Evolutionary conservation across 2,329 filamentous ascomycete genomes (phyloP).

Genomic region (Acarospora socialis): DNA sequence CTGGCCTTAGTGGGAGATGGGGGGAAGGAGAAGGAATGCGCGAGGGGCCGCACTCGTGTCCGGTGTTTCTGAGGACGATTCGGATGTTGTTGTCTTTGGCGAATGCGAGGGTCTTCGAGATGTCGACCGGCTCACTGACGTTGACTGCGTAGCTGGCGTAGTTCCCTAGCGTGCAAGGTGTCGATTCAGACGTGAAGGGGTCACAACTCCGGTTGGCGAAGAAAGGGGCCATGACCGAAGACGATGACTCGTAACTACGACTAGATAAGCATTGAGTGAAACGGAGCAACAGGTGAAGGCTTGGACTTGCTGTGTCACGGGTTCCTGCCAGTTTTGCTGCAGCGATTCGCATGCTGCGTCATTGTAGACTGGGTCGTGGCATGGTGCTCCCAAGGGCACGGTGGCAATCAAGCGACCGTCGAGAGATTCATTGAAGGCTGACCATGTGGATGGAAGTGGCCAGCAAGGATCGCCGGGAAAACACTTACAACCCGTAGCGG

Average conservation of each 20-base stretch:
- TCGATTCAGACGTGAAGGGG: constrained; percentile 21
- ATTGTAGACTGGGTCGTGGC: constrained; percentile 37
- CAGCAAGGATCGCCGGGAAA: constrained; percentile 41
- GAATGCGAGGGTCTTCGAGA: constrained; percentile 23
- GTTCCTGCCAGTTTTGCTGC: constrained; percentile 29
- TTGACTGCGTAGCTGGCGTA: constrained; percentile 24
- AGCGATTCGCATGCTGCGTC: constrained; percentile 29
- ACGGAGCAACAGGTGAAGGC: no score
- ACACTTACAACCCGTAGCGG: no score
- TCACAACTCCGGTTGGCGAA: constrained; percentile 28
- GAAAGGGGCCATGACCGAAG: constrained; percentile 26
- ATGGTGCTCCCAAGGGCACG: constrained; percentile 37
- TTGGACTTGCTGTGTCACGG: constrained; percentile 35
- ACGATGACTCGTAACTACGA: constrained; percentile 28
- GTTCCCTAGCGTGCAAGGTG: constrained; percentile 30
- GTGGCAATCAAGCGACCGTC: constrained; percentile 38
- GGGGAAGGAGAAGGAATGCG: no score
- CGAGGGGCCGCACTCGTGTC: no score
- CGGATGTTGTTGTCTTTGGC: constrained; percentile 36
- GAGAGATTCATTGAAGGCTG: constrained; percentile 37
- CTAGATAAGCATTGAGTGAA: no score
- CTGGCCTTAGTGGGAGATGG: no score
- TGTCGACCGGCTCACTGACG: constrained; percentile 16
- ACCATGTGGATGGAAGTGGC: constrained; percentile 36
- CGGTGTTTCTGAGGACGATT: constrained; percentile 31